Conservation (phyloP, 805 yeast species). For the Monosporozyma aerobia region DNA sequence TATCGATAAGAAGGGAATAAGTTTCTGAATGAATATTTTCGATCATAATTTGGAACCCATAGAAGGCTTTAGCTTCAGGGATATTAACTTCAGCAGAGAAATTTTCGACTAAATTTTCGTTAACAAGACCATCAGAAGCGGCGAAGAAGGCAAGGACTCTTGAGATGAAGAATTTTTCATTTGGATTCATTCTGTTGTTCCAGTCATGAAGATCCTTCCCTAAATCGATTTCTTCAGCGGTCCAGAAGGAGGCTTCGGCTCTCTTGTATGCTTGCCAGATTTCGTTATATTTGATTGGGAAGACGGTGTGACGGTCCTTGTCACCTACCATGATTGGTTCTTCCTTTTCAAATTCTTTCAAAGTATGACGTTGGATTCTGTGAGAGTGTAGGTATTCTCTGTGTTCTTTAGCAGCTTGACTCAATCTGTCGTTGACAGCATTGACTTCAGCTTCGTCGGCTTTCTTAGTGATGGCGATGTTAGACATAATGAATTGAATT, state of each 20-base stretch:
- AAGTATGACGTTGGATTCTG: constrained; percentile 59
- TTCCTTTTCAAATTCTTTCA: constrained; percentile 69
- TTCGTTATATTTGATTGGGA: constrained; percentile 95
- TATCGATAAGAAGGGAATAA: constrained; percentile 86
- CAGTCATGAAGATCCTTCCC: constrained; percentile 88
- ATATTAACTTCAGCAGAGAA: constrained; percentile 94
- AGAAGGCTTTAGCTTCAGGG: constrained; percentile 97
- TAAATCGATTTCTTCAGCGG: constrained; percentile 96
- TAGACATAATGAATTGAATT: neutral
- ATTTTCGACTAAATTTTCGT: constrained; percentile 94
- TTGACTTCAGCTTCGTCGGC: constrained; percentile 19
- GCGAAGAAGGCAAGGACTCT: constrained; percentile 96
- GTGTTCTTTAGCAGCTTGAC: constrained; percentile 37
- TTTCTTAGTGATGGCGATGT: neutral
- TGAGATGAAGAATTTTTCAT: constrained; percentile 86
- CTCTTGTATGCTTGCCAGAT: constrained; percentile 98
- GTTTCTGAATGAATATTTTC: constrained; percentile 98
- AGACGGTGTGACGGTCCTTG: constrained; percentile 79
- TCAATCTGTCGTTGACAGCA: constrained; percentile 21
- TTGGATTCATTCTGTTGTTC: constrained; percentile 80
- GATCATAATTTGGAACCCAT: constrained; percentile 99
- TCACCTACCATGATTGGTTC: constrained; percentile 87
- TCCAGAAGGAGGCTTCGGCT: constrained; percentile 99
- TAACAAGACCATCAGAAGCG: constrained; percentile 97
- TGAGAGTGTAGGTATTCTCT: constrained; percentile 49